phyloP scores from a whole-genome alignment of 2,329 filamentous ascomycete genomes.

The Fusarium paranaense region DNA sequence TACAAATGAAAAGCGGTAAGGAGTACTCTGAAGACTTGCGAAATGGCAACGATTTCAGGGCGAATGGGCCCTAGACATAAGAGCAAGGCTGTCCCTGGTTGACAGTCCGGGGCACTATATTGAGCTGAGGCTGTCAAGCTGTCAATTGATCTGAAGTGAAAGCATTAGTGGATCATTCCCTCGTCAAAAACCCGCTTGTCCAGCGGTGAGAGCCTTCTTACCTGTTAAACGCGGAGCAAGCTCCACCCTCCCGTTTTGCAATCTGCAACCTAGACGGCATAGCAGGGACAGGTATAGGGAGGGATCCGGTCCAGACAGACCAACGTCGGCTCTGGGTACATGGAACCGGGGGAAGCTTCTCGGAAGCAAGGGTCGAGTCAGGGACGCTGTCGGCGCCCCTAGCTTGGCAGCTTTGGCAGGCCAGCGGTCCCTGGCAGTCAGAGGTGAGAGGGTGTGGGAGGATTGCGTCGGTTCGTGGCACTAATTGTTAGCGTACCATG shows the following conservation, averaged over 20 bases:
- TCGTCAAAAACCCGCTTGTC: conserved; percentile 14
- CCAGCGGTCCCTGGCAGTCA: conserved; percentile 27
- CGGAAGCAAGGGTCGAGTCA: conserved; percentile 33
- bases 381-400: conserved; percentile 19
- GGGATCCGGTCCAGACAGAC: conserved; percentile 8
- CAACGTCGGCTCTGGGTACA: conserved; percentile 14
- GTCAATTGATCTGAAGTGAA: conserved; percentile 14
- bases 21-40: neutral
- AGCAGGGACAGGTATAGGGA: conserved; percentile 30
- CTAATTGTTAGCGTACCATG: conserved; percentile 35
- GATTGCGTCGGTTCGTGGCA: conserved; percentile 25
- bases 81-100: conserved; percentile 18
- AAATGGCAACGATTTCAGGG: neutral
- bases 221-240: conserved; percentile 13
- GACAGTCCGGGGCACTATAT: neutral
- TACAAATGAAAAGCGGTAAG: conserved; percentile 1
- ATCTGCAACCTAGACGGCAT: conserved; percentile 36
- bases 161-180: conserved; percentile 12
- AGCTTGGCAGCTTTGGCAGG: conserved; percentile 31
- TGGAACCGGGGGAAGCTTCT: conserved; percentile 24
- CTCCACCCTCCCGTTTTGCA: conserved; percentile 15
- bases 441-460: conserved; percentile 22
- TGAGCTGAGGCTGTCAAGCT: conserved; percentile 9
- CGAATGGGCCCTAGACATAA: conserved; percentile 1
- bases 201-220: conserved; percentile 32